phyloP scores from a whole-genome alignment of 148 eudicot species.

The Talinum fruticosum region DNA sequence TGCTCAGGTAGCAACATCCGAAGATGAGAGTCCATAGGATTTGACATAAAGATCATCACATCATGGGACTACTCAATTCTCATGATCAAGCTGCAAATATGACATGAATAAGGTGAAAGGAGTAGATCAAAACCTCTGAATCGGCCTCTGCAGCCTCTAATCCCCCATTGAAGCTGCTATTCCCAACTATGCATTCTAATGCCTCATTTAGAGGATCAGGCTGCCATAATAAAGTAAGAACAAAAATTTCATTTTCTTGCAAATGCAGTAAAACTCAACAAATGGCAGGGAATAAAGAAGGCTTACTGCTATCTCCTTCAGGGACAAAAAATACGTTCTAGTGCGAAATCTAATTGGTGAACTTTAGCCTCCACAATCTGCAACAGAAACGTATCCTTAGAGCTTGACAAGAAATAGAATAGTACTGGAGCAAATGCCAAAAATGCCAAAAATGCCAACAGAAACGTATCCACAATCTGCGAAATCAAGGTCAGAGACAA shows the following conservation, averaged over 20 bases:
- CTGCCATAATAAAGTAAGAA: conserved; percentile 38
- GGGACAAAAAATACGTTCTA: conserved; percentile 80
- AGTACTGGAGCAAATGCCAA: background rate
- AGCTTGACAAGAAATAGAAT: conserved; percentile 2
- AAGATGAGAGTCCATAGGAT: background rate
- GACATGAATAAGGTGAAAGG: background rate
- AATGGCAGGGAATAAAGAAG: conserved; percentile 9
- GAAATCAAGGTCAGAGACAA: no score
- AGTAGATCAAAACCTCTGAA: conserved; percentile 53
- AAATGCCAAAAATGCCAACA: background rate
- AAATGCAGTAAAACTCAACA: background rate
- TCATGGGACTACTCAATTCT: background rate
- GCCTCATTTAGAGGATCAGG: conserved; percentile 86
- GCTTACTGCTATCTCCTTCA: conserved; percentile 78
- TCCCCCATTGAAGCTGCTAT: conserved; percentile 43
- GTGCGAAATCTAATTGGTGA: conserved; percentile 76
- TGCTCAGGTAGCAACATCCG: background rate
- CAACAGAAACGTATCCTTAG: conserved; percentile 23
- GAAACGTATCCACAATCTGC: no score
- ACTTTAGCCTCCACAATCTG: conserved; percentile 93
- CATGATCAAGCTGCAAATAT: background rate
- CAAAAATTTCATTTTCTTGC: conserved; percentile 11
- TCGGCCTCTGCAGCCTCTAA: conserved; percentile 55
- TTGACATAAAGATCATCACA: background rate
- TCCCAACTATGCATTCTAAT: conserved; percentile 78